phyloP scores from a whole-genome alignment of 495 filamentous ascomycete species.

The Rostrohypoxylon terebratum region DNA sequence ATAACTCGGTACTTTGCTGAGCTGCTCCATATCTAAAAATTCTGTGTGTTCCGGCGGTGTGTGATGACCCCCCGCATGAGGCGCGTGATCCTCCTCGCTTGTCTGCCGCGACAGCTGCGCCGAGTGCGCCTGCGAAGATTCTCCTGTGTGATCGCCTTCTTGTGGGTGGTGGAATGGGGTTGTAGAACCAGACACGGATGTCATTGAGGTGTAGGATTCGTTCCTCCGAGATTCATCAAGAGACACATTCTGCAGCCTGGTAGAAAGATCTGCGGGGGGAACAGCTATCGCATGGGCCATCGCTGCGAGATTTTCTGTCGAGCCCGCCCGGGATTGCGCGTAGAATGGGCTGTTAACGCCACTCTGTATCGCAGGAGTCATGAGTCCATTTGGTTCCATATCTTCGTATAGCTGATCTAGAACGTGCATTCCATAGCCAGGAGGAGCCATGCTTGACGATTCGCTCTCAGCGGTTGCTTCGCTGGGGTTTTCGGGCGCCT shows the following conservation, averaged over 20 bases:
- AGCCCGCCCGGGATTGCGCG: conserved; percentile 78
- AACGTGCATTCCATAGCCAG: conserved; percentile 85
- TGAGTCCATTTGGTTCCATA: conserved; percentile 77
- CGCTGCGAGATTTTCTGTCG: conserved; percentile 77
- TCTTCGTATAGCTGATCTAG: conserved; percentile 91
- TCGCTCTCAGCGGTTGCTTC: conserved; percentile 45
- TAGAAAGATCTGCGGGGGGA: conserved; percentile 71
- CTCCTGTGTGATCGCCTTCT: conserved; percentile 45
- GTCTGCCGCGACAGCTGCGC: conserved; percentile 66
- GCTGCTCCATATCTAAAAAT: conserved; percentile 68
- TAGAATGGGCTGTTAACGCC: conserved; percentile 81
- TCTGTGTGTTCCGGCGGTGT: conserved; percentile 72
- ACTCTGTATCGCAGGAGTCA: conserved; percentile 78
- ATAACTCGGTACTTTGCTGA: conserved; percentile 85
- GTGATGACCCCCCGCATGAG: conserved; percentile 60
- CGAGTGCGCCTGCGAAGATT: conserved; percentile 49
- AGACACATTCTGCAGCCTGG: conserved; percentile 70
- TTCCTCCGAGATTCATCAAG: conserved; percentile 53
- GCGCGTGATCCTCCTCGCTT: conserved; percentile 68
- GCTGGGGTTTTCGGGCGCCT: conserved; percentile 58
- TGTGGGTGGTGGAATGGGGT: conserved; percentile 49
- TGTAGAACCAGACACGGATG: conserved; percentile 44
- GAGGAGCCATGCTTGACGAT: conserved; percentile 73
- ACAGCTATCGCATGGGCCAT: conserved; percentile 62
- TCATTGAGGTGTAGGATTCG: conserved; percentile 51